phyloP scores from a whole-genome alignment of 1,139 yeast species.

The Arxiozyma telluris region DNA sequence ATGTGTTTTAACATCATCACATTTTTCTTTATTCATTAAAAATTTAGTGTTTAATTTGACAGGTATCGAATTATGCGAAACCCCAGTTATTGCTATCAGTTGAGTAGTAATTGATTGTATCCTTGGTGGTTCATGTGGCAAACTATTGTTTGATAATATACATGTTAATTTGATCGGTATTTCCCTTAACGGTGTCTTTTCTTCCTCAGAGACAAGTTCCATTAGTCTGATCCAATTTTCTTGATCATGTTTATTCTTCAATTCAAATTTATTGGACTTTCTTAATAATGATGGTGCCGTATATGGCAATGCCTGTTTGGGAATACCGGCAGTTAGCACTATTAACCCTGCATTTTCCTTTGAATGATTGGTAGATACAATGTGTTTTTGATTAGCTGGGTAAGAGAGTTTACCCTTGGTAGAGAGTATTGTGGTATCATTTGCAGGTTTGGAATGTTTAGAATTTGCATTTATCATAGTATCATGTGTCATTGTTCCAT shows the following conservation, averaged over 20 bases:
- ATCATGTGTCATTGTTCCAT: not conserved
- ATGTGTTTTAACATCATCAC: constrained; percentile 9
- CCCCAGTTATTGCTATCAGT: constrained; percentile 22
- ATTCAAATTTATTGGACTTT: constrained; percentile 25
- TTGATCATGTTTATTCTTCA: constrained; percentile 25
- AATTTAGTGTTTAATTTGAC: constrained; percentile 25
- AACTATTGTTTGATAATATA: constrained; percentile 22
- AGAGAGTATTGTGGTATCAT: not conserved
- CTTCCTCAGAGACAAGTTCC: constrained; percentile 22
- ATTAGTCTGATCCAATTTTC: constrained; percentile 23
- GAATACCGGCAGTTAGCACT: constrained; percentile 16
- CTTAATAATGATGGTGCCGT: constrained; percentile 30
- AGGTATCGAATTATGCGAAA: constrained; percentile 31
- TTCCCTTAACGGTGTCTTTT: constrained; percentile 19
- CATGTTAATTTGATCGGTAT: constrained; percentile 25
- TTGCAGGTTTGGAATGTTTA: not conserved
- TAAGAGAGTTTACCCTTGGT: not conserved
- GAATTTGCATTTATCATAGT: not conserved
- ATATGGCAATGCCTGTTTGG: constrained; percentile 31
- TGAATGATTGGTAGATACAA: not conserved
- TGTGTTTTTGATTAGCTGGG: constrained; percentile 1
- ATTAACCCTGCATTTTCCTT: constrained; percentile 20
- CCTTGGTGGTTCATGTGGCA: constrained; percentile 22
- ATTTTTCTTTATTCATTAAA: constrained; percentile 15
- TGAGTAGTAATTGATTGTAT: constrained; percentile 21